Conservation (phyloP, 140 eudicot genomes). For the Flaveria floridana region DNA sequence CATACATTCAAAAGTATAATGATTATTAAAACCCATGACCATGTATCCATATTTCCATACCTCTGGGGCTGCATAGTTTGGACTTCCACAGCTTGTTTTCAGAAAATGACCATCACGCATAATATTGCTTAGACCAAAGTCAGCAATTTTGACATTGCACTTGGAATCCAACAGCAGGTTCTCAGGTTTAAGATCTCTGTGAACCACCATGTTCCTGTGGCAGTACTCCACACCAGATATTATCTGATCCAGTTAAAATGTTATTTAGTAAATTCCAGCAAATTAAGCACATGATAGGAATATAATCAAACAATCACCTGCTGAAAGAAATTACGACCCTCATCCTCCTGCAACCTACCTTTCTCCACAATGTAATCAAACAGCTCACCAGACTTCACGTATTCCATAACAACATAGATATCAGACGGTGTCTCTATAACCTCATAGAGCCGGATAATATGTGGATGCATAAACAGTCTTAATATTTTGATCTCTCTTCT, state of each 20-base stretch:
- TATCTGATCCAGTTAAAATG: slow-evolving; percentile 38
- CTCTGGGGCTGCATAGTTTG: slow-evolving; percentile 66
- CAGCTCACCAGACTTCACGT: slow-evolving; percentile 59
- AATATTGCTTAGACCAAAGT: slow-evolving; percentile 60
- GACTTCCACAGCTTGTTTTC: slow-evolving; percentile 63
- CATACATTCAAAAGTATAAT: neutral
- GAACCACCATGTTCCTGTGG: slow-evolving; percentile 65
- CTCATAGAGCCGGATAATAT: slow-evolving; percentile 60
- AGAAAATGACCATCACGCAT: slow-evolving; percentile 63
- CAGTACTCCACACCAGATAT: slow-evolving; percentile 64
- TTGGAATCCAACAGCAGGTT: slow-evolving; percentile 53
- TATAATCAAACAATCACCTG: slow-evolving; percentile 38
- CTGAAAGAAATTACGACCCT: slow-evolving; percentile 53
- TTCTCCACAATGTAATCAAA: slow-evolving; percentile 61
- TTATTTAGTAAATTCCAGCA: slow-evolving; percentile 9
- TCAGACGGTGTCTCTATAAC: slow-evolving; percentile 60
- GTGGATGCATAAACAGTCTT: slow-evolving; percentile 60
- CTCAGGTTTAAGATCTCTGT: slow-evolving; percentile 59
- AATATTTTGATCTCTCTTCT: slow-evolving; percentile 63
- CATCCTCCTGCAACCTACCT: slow-evolving; percentile 58
- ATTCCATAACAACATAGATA: slow-evolving; percentile 60
- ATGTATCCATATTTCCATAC: slow-evolving; percentile 34
- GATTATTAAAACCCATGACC: neutral
- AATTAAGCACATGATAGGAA: slow-evolving; percentile 6
- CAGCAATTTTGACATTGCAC: slow-evolving; percentile 57